Percentiles rank a stretch among this genome's conserved stretches.
phyloP scores from a whole-genome alignment of 192 early-diverging fungal genomes.

The Umbelopsis sp. region DNA sequence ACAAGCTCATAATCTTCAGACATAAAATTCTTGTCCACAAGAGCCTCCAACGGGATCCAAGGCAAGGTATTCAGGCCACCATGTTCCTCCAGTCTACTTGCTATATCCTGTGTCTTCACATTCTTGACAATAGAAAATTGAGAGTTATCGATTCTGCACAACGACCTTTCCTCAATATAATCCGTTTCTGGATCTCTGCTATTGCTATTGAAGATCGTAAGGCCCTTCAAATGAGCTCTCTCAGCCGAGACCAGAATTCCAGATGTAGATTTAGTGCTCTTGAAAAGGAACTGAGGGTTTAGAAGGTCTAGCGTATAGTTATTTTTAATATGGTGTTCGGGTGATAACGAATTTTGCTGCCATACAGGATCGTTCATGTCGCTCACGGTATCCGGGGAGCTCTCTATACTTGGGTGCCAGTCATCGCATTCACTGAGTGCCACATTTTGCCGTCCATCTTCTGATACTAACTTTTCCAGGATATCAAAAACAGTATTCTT shows the following conservation, averaged over 20 bases:
- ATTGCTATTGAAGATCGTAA: constrained; percentile 48
- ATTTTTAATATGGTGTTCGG: constrained; percentile 14
- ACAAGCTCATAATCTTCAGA: constrained; percentile 41
- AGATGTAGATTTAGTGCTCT: constrained; percentile 43
- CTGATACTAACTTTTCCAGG: background rate
- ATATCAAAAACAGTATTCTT: background rate
- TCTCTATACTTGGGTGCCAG: background rate
- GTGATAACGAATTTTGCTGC: background rate
- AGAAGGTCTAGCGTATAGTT: constrained; percentile 56
- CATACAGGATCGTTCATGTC: constrained; percentile 1
- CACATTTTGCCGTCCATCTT: background rate
- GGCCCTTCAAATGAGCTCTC: constrained; percentile 51
- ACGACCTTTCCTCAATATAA: constrained; percentile 54
- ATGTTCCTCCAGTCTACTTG: background rate
- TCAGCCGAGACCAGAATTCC: constrained; percentile 54
- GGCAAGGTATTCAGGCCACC: background rate
- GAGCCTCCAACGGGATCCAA: constrained; percentile 18
- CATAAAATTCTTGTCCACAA: background rate
- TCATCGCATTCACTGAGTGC: constrained; percentile 13
- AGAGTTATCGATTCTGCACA: constrained; percentile 56
- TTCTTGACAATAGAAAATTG: constrained; percentile 47
- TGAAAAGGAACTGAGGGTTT: constrained; percentile 66
- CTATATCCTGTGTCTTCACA: background rate
- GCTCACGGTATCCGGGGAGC: constrained; percentile 5
- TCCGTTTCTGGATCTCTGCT: constrained; percentile 21